Evolutionary conservation across 305 asterid genomes (phyloP).

Genomic region (Solanum aculeatissimum): DNA sequence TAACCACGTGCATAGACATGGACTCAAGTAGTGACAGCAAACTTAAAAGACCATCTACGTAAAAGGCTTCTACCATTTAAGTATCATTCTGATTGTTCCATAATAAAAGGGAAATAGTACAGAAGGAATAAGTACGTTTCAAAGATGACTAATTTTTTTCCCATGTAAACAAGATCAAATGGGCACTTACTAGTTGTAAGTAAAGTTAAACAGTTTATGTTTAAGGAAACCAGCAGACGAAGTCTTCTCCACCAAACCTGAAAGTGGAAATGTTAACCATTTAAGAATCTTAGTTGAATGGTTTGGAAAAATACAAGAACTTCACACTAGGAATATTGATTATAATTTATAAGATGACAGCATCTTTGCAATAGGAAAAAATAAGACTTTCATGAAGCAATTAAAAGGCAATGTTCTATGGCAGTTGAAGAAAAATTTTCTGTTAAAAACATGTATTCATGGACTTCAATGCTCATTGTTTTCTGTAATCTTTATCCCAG

Average conservation of each 20-base stretch:
- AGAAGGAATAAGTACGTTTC: background rate
- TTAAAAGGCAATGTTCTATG: background rate
- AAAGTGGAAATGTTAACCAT: background rate
- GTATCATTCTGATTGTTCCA: background rate
- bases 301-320: background rate
- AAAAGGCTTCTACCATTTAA: background rate
- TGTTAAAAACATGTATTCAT: background rate
- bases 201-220: slow-evolving; percentile 45
- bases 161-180: background rate
- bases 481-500: background rate
- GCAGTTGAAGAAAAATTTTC: background rate
- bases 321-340: background rate
- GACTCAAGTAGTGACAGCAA: background rate
- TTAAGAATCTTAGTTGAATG: background rate
- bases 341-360: background rate
- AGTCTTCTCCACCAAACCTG: slow-evolving; percentile 65
- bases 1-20: background rate
- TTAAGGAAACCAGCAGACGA: slow-evolving; percentile 52
- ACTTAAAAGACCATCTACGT: background rate
- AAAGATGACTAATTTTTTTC: background rate
- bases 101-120: background rate
- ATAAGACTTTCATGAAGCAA: background rate
- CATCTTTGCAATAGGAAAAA: background rate
- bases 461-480: background rate
- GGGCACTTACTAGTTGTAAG: slow-evolving; percentile 60